A percentile compares a stretch with the other conserved stretches of the same genome.
phyloP scores from a whole-genome alignment of 2,329 filamentous ascomycete genomes.

The Curvularia sp. region DNA sequence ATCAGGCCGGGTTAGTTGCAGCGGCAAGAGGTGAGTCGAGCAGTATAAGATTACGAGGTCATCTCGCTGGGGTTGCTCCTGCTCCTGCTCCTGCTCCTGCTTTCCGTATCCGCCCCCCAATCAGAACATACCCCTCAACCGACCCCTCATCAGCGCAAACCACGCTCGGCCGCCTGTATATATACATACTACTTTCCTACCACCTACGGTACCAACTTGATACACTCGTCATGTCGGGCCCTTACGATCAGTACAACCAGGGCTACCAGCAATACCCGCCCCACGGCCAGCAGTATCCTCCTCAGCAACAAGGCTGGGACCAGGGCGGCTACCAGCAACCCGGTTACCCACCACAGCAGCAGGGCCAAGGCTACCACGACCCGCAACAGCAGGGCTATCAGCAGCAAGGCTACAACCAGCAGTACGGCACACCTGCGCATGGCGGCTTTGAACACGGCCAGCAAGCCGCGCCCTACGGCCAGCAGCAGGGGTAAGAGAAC shows the following conservation, averaged over 20 bases:
- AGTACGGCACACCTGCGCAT: conserved; percentile 57
- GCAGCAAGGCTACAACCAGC: conserved; percentile 40
- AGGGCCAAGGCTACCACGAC: conserved; percentile 41
- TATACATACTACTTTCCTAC: not conserved
- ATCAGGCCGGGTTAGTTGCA: conserved; percentile 20
- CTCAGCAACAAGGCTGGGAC: conserved; percentile 42
- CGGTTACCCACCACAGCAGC: conserved; percentile 43
- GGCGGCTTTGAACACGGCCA: conserved; percentile 61
- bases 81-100: not conserved
- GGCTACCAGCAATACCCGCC: conserved; percentile 49
- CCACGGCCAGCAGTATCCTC: conserved; percentile 41
- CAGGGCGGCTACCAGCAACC: conserved; percentile 43
- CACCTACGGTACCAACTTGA: conserved; percentile 2
- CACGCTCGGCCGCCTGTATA: not conserved
- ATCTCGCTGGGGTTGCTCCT: conserved; percentile 17
- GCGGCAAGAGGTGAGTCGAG: conserved; percentile 25
- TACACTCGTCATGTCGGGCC: conserved; percentile 58
- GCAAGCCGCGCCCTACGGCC: conserved; percentile 41
- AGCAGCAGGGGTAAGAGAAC: conserved; percentile 46
- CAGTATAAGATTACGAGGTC: conserved; percentile 26
- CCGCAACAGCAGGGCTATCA: conserved; percentile 42
- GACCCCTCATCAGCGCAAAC: conserved; percentile 20
- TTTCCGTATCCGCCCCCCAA: not conserved
- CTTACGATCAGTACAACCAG: conserved; percentile 57
- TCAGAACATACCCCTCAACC: conserved; percentile 20